Percentiles rank a stretch among this genome's conserved stretches.
Evolutionary conservation across 1,139 yeast species (phyloP).

Genomic region (Taiozyma sp.): DNA sequence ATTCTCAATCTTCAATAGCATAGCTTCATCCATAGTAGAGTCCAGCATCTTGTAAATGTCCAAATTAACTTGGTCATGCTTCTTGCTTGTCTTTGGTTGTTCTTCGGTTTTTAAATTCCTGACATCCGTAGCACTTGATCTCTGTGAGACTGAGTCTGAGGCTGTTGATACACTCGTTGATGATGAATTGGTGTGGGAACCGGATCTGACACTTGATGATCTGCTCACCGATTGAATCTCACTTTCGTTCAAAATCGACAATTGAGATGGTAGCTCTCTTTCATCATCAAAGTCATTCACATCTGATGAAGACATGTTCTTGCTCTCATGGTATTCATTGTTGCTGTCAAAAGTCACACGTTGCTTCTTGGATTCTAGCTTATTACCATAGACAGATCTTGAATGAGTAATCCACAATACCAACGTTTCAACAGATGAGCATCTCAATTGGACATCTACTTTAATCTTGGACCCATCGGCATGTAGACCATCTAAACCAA

Average conservation of each 20-base stretch:
- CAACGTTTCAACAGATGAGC: slow-evolving; percentile 52
- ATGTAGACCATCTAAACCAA: slow-evolving; percentile 66
- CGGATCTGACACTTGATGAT: slow-evolving; percentile 12
- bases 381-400: slow-evolving; percentile 33
- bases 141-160: slow-evolving; percentile 6
- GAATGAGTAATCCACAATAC: slow-evolving; percentile 91
- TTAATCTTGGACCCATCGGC: slow-evolving; percentile 60
- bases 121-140: slow-evolving; percentile 4
- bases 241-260: slow-evolving; percentile 30
- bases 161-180: slow-evolving; percentile 10
- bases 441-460: slow-evolving; percentile 79
- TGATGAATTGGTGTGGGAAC: slow-evolving; percentile 6
- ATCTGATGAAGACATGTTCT: neutral
- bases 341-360: neutral
- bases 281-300: slow-evolving; percentile 9
- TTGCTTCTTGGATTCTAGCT: slow-evolving; percentile 7
- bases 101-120: neutral
- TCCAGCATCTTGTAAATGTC: slow-evolving; percentile 15
- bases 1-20: slow-evolving; percentile 41
- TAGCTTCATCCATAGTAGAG: slow-evolving; percentile 32
- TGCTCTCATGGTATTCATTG: neutral
- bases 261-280: slow-evolving; percentile 30
- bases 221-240: slow-evolving; percentile 11
- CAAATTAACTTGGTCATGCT: slow-evolving; percentile 1
- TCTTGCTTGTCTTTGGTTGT: neutral